Percentiles rank a stretch among this genome's conserved stretches.
phyloP scores from a whole-genome alignment of 306 rosid species.

The Amphicarpaea edgeworthii region DNA sequence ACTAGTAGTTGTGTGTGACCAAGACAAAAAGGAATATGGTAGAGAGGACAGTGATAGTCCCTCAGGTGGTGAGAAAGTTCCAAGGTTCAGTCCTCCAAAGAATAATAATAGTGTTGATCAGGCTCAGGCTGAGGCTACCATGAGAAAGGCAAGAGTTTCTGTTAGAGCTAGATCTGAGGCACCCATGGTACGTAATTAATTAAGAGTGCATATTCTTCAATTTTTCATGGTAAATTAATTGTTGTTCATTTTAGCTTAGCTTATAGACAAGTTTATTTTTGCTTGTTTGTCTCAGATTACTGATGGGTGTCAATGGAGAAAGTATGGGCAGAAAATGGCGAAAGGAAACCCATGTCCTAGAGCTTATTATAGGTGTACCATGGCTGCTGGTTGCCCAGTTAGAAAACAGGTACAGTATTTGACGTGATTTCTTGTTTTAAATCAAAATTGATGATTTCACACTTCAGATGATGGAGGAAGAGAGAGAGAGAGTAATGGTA shows the following conservation, averaged over 20 bases:
- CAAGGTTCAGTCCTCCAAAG: slow-evolving; percentile 59
- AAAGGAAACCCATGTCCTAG: slow-evolving; percentile 95
- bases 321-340: slow-evolving; percentile 93
- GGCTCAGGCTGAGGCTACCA: slow-evolving; percentile 75
- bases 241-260: slow-evolving; percentile 13
- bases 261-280: neutral
- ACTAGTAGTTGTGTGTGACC: slow-evolving; percentile 33
- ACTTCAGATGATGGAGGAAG: neutral
- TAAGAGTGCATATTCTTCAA: neutral
- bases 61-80: slow-evolving; percentile 54
- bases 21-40: slow-evolving; percentile 50
- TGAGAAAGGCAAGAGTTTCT: slow-evolving; percentile 81
- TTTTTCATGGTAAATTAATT: neutral
- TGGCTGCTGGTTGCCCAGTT: slow-evolving; percentile 83
- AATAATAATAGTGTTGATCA: slow-evolving; percentile 62
- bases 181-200: slow-evolving; percentile 59
- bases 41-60: slow-evolving; percentile 57
- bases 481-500: neutral
- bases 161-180: slow-evolving; percentile 86
- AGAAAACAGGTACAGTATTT: slow-evolving; percentile 73
- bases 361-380: slow-evolving; percentile 89
- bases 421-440: neutral
- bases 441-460: neutral
- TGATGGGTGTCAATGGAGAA: slow-evolving; percentile 97
- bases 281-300: slow-evolving; percentile 57